Evolutionary conservation across 2,329 filamentous ascomycete species (phyloP).

Genomic region (Capronia coronata): DNA sequence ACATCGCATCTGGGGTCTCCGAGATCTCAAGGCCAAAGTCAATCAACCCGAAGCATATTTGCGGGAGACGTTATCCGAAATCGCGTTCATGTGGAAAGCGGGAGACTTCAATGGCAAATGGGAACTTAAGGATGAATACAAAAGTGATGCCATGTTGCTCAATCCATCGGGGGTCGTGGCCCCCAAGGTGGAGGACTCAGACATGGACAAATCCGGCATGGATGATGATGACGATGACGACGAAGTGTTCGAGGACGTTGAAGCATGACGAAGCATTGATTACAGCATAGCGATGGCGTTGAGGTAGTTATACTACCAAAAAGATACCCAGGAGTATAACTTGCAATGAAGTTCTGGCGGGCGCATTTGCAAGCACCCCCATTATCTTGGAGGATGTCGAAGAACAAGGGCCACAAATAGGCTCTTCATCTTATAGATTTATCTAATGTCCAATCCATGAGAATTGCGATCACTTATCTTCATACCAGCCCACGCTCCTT

Average conservation of each 20-base stretch:
- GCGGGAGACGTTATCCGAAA: conserved; percentile 65
- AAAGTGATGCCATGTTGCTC: conserved; percentile 32
- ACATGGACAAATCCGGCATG: conserved; percentile 26
- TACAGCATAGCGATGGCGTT: conserved; percentile 34
- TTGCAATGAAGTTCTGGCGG: conserved; percentile 26
- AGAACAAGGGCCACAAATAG: neutral
- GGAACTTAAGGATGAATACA: conserved; percentile 33
- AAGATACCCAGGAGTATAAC: conserved; percentile 35
- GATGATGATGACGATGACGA: conserved; percentile 28
- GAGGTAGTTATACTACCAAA: conserved; percentile 29
- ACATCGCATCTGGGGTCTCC: conserved; percentile 93
- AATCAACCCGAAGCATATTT: conserved; percentile 91
- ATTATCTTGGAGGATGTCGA: neutral
- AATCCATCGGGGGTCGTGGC: conserved; percentile 21
- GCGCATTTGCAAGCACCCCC: neutral
- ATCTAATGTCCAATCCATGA: neutral
- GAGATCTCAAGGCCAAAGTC: conserved; percentile 67
- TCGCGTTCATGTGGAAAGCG: conserved; percentile 27
- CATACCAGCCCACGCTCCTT: too few relatives aligned
- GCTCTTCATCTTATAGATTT: neutral
- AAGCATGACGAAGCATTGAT: conserved; percentile 2
- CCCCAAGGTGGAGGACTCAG: conserved; percentile 26
- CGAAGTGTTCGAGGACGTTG: conserved; percentile 26
- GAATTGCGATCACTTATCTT: neutral
- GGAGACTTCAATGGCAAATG: conserved; percentile 30